phyloP scores from a whole-genome alignment of 805 yeast genomes.

The Citeromyces nyonsensis region DNA sequence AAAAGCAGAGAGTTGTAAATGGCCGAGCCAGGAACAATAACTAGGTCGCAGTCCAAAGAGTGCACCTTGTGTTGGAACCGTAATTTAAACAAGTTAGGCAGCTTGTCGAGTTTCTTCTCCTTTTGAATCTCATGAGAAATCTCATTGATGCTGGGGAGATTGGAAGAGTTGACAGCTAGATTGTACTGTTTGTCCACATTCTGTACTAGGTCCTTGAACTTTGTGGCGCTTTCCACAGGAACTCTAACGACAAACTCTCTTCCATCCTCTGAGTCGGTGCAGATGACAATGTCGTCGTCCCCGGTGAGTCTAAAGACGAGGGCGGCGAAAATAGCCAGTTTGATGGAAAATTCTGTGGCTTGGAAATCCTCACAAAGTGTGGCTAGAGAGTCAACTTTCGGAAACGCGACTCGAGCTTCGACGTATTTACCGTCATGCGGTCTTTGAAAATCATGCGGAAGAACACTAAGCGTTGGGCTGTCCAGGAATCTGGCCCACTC shows the following conservation, averaged over 20 bases:
- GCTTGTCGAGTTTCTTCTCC: conserved; percentile 31
- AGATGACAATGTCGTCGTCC: conserved; percentile 85
- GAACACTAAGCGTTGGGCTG: conserved; percentile 71
- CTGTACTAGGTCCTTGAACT: conserved; percentile 37
- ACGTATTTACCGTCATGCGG: conserved; percentile 56
- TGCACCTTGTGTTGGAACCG: conserved; percentile 26
- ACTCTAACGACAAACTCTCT: conserved; percentile 50
- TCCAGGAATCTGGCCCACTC: conserved; percentile 55
- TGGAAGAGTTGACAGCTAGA: conserved; percentile 13
- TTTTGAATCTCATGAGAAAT: conserved; percentile 35
- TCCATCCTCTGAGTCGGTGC: conserved; percentile 32
- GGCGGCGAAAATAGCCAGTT: conserved; percentile 53
- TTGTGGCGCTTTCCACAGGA: conserved; percentile 32
- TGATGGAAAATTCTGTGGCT: conserved; percentile 26
- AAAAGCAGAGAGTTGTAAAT: conserved; percentile 68
- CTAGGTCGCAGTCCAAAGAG: conserved; percentile 39
- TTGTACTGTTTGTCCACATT: conserved; percentile 25
- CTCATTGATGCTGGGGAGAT: conserved; percentile 26
- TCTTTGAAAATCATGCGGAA: conserved; percentile 78
- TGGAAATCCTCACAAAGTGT: conserved; percentile 7
- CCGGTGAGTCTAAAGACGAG: conserved; percentile 75
- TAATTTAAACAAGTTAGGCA: conserved; percentile 50
- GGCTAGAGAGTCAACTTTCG: conserved; percentile 8
- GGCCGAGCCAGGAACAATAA: conserved; percentile 25
- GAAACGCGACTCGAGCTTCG: conserved; percentile 35